These are phyloP conservation scores for Plectranthus barbatus DNA, from an alignment of 257 asterid genomes.

Conservation along the genomic window DNA sequence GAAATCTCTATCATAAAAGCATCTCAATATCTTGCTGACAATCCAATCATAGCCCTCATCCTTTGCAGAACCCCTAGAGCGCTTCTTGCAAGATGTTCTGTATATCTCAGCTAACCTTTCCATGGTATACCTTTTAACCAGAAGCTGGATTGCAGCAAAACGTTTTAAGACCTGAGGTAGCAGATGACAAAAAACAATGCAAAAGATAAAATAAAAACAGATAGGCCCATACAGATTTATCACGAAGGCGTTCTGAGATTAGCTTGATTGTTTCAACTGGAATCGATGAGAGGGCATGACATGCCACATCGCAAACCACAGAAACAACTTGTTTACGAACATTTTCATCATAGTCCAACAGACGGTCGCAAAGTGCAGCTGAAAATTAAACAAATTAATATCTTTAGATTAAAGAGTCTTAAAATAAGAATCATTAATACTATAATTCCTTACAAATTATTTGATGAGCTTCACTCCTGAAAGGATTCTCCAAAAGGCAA, in stretches of 20 bases:
- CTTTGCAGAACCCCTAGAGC: slow-evolving; percentile 29
- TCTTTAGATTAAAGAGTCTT: slow-evolving; percentile 19
- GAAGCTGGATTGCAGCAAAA: slow-evolving; percentile 45
- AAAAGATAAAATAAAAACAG: slow-evolving; percentile 2
- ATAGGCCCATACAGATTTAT: slow-evolving; percentile 68
- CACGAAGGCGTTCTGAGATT: slow-evolving; percentile 89
- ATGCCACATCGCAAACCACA: slow-evolving; percentile 75
- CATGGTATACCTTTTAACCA: slow-evolving; percentile 73
- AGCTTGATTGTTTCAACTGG: slow-evolving; percentile 62
- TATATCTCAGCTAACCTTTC: slow-evolving; percentile 81
- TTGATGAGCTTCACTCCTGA: slow-evolving; percentile 63
- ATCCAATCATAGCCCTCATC: slow-evolving; percentile 69
- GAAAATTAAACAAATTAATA: slow-evolving; percentile 16
- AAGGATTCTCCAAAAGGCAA: slow-evolving; percentile 63
- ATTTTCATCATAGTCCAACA: slow-evolving; percentile 79
- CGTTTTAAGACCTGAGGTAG: slow-evolving; percentile 8
- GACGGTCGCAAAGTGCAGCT: slow-evolving; percentile 82
- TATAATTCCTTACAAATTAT: slow-evolving; percentile 52
- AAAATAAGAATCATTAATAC: not conserved
- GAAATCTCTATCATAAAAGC: slow-evolving; percentile 94
- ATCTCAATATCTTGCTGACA: slow-evolving; percentile 70
- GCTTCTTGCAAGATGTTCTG: slow-evolving; percentile 48
- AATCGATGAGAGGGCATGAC: slow-evolving; percentile 47
- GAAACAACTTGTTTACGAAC: slow-evolving; percentile 86
- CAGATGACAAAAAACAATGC: not conserved